A percentile compares a stretch with the other conserved stretches of the same genome.
phyloP scores from a whole-genome alignment of 306 rosid genomes.

The Fragaria vesca region DNA sequence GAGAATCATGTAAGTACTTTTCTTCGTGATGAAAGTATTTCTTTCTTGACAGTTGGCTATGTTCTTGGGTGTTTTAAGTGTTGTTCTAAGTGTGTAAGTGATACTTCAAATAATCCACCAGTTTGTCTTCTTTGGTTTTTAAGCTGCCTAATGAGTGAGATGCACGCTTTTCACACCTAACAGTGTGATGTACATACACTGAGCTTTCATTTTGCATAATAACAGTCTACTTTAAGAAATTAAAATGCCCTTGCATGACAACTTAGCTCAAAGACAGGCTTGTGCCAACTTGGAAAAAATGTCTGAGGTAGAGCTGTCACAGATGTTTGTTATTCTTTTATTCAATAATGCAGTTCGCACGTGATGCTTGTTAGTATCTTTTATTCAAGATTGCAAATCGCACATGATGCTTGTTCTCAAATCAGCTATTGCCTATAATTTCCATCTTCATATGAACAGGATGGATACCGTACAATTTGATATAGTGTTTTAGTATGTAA shows the following conservation, averaged over 20 bases:
- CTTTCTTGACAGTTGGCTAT: constrained; percentile 6
- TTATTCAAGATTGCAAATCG: neutral
- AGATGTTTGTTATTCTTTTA: no score
- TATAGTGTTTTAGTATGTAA: neutral
- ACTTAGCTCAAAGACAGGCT: neutral
- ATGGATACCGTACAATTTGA: neutral
- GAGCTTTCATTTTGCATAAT: neutral
- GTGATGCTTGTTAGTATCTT: no score
- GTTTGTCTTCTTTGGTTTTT: neutral
- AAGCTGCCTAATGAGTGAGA: neutral
- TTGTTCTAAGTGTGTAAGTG: neutral
- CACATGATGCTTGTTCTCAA: neutral
- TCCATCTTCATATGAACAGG: neutral
- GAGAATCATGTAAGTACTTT: constrained; percentile 68
- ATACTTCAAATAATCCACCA: neutral
- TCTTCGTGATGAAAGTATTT: neutral
- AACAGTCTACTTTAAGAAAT: neutral
- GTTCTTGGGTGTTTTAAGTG: neutral
- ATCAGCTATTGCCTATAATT: neutral
- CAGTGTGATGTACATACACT: neutral
- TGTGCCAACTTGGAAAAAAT: neutral
- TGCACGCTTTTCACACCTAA: neutral
- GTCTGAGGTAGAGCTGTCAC: neutral
- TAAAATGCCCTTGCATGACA: neutral
- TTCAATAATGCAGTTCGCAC: no score